Percentiles rank a stretch among this genome's conserved stretches.
These are phyloP conservation scores for Rhizopus delemar DNA, from an alignment of 371 early-diverging fungal genomes.

Conservation along the genomic window DNA sequence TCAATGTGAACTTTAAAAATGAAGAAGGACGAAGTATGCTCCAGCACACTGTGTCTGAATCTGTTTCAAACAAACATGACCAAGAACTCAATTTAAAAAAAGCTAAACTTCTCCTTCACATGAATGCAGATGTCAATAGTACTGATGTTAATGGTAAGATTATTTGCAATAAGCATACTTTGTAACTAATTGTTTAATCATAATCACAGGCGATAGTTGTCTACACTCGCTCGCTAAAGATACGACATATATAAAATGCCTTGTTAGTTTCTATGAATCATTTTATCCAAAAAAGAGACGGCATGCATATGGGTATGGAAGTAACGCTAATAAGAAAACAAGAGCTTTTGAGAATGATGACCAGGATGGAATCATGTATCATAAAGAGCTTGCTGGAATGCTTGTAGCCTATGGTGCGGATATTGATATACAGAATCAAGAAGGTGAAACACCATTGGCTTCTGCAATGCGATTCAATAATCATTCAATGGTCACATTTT, in stretches of 20 bases:
- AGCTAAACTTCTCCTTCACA: conserved; percentile 35
- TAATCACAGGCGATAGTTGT: conserved; percentile 37
- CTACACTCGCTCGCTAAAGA: conserved; percentile 45
- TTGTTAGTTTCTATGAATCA: conserved; percentile 18
- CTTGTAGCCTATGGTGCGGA: conserved; percentile 36
- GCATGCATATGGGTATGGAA: not conserved
- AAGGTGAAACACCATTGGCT: conserved; percentile 49
- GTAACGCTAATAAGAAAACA: not conserved
- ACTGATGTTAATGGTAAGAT: conserved; percentile 40
- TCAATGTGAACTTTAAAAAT: conserved; percentile 55
- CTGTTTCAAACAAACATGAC: conserved; percentile 30
- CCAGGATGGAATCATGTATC: conserved; percentile 31
- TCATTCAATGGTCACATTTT: conserved; percentile 25
- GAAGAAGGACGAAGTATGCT: conserved; percentile 52
- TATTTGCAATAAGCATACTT: not conserved
- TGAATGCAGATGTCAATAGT: conserved; percentile 48
- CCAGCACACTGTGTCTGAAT: conserved; percentile 39
- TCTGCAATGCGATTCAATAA: conserved; percentile 38
- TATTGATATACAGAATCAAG: conserved; percentile 26
- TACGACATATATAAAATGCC: conserved; percentile 16
- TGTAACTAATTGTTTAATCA: not conserved
- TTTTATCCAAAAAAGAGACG: conserved; percentile 3
- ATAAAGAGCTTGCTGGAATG: conserved; percentile 27
- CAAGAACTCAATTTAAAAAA: conserved; percentile 35
- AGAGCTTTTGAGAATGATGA: conserved; percentile 21